Evolutionary conservation across 257 asterid species (phyloP).

Genomic region (Oldenlandia corymbosa): DNA sequence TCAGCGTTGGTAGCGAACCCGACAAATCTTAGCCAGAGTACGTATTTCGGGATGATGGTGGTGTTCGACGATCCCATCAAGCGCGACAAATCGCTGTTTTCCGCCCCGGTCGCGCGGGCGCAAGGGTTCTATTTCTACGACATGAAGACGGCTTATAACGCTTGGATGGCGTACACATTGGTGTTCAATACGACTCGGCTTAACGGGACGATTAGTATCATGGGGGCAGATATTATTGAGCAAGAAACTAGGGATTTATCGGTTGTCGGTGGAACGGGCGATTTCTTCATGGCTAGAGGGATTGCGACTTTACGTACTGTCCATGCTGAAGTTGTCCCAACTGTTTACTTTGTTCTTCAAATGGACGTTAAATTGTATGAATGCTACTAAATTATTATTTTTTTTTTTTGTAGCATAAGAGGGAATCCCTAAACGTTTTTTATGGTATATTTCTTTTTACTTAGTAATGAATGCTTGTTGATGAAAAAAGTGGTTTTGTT

Average conservation of each 20-base stretch:
- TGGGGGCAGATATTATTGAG: constrained; percentile 45
- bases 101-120: constrained; percentile 41
- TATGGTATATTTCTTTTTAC: no score
- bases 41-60: constrained; percentile 36
- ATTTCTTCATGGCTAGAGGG: constrained; percentile 62
- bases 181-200: constrained; percentile 39
- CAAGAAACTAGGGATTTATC: constrained; percentile 45
- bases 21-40: constrained; percentile 15
- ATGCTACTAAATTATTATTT: constrained; percentile 23
- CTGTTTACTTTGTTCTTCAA: constrained; percentile 42
- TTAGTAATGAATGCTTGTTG: no score
- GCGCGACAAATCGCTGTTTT: constrained; percentile 28
- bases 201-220: constrained; percentile 41
- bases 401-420: no score
- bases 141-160: constrained; percentile 29
- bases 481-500: no score
- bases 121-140: constrained; percentile 59
- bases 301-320: constrained; percentile 41
- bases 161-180: constrained; percentile 63
- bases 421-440: no score
- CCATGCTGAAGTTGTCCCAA: constrained; percentile 27
- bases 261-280: constrained; percentile 57
- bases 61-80: constrained; percentile 58
- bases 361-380: constrained; percentile 62
- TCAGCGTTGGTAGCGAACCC: constrained; percentile 27